Evolutionary conservation across 257 asterid species (phyloP), one percentile per base, ranked within the genome.

Genomic region (Mitragyna speciosa): DNA sequence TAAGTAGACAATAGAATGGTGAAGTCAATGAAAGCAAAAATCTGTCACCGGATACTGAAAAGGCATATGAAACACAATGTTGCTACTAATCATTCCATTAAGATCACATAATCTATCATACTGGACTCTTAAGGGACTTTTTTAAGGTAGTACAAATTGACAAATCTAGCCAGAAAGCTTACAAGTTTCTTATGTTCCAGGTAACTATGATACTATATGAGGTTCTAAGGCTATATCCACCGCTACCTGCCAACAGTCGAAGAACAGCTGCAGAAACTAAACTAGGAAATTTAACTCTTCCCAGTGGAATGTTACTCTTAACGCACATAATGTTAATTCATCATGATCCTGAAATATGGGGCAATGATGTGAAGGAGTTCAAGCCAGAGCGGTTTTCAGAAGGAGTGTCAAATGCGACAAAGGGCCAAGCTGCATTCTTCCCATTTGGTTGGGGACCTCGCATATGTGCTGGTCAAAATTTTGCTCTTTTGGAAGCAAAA

Each of bases 181-280:
- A 61, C 30, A 59, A 59, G 30, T 61, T 61, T 3, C 12, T 1
- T 63, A 4, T 63, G 2, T 16, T 5, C 1, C 84, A 91, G 94
- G 84, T 89, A 12, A 84, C 71, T 2, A 91, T 90, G 95, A 84
- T 92, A 26, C 76, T 91, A 31, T 78, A 86, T 2, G 94, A 90
- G 86, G 90, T 88, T 52, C 49, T 91, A 8, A 87, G 94, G 80
- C 31, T 91, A 58, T 88, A 91, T 69, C 89, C 93, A 11, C 92
- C 93, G 0, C 79, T 19, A 26, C 33, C 81, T 33, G 10, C 73
- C 59, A 74, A 79, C 9, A 39, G 43, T 43, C 69, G 92, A 41
- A 52, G 30, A 9, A 76, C 69, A 3, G 70, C 56, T 5, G 77
- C 81, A 56, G 89, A 89, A 71, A 82, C 85, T 2, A 73, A 61